Base-by-base conservation (phyloP, 441 rosid species). In the Capsella rubella region DNA sequence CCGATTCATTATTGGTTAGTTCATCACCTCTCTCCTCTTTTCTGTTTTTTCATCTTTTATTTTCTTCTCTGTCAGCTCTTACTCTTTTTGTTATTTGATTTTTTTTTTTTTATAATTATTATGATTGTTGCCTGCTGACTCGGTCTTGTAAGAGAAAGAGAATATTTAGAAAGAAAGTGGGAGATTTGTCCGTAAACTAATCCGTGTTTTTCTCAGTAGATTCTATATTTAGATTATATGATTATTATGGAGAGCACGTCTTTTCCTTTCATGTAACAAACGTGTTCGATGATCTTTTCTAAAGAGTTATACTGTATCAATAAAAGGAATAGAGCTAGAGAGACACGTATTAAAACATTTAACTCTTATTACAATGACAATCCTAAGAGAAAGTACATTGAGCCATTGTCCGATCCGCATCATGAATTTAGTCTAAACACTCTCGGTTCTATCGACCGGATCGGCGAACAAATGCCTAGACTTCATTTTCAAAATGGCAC, bases 401-500 rank as follows among this genome's bases (percentile, higher is more conserved):
- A 55, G 25, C 25, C n/a, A 47, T 46, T 1, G 35, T 37, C 51
- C 18, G 34, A 40, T 14, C 73, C 6, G 4, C 42, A 42, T 14
- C 73, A 28, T 49, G 28, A 21, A 21, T 11, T 37, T 11, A 13
- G 15, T 28, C 39, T 76, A 69, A 11, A 2, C 25, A 52, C 42
- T 67, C 60, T 78, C 83, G 6, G 55, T 5, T 67, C 40, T 57
- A 66, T 78, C 75, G 40, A 75, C 21, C 0, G 72, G 83, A 47
- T 39, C 47, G 35, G 82, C 70, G 15, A 75, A 14, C 67, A 76
- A 16, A 50, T 79, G 90, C 75, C 40, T 84, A 13, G 82, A 69
- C 82, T 88, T 90, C 88, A 85, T 90, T 68, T 78, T 85, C 5
- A 82, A 76, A 74, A 86, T 90, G 5, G 88, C 86, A 60, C 53